Percentiles rank a stretch among this genome's conserved stretches.
Evolutionary conservation across 805 yeast genomes (phyloP).

Genomic region (Brettanomyces custersianus): DNA sequence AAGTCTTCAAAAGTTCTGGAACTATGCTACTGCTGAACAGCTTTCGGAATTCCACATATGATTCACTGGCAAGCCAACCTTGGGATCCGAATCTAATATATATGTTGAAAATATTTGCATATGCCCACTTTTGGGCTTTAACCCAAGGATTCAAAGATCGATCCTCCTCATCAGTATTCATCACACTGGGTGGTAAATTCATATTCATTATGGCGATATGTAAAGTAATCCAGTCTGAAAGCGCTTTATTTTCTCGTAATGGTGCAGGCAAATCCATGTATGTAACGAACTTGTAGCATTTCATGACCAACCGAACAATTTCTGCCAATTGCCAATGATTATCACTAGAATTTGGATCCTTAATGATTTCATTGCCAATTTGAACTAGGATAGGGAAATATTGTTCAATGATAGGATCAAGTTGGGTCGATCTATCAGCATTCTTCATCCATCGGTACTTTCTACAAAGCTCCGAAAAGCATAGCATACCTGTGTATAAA

Average conservation of each 20-base stretch:
- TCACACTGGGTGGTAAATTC: conserved; percentile 45
- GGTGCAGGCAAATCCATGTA: conserved; percentile 69
- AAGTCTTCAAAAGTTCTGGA: conserved; percentile 63
- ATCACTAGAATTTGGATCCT: conserved; percentile 21
- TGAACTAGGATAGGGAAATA: conserved; percentile 62
- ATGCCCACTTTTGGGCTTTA: conserved; percentile 84
- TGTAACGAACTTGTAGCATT: conserved; percentile 74
- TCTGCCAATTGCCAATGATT: conserved; percentile 41
- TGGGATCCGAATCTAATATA: conserved; percentile 63
- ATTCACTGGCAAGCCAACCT: conserved; percentile 34
- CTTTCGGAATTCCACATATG: conserved; percentile 51
- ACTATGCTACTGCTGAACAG: conserved; percentile 49
- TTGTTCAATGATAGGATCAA: conserved; percentile 52
- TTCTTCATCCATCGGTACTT: conserved; percentile 71
- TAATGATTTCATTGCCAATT: conserved; percentile 50
- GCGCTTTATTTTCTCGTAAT: conserved; percentile 42
- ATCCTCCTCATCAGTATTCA: conserved; percentile 43
- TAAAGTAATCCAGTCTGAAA: conserved; percentile 66
- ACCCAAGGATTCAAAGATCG: conserved; percentile 50
- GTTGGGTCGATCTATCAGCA: conserved; percentile 35
- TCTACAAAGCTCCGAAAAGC: conserved; percentile 68
- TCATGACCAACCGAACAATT: conserved; percentile 65
- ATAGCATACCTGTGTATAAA: conserved; percentile 59
- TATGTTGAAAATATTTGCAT: conserved; percentile 64
- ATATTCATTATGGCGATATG: conserved; percentile 60